Conservation (phyloP, 352 stramenopile genomes). For the Phytophthora tentaculata region DNA sequence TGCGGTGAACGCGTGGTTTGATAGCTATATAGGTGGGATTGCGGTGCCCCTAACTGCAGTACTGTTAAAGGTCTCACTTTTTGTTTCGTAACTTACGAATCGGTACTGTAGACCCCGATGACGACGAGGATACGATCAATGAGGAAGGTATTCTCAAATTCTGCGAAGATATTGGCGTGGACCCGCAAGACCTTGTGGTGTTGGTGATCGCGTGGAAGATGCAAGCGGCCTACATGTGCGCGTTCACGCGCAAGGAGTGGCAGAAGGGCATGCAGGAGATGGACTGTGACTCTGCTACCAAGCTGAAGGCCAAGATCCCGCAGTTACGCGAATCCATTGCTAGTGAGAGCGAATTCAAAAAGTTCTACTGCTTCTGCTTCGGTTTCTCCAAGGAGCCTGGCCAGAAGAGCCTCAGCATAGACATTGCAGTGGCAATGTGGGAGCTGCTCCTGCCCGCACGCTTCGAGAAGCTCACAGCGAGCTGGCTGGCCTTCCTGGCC, state of each 20-base stretch:
- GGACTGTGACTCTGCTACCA: constrained; percentile 67
- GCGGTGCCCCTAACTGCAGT: neutral
- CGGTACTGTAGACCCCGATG: constrained; percentile 38
- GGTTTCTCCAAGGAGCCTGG: constrained; percentile 88
- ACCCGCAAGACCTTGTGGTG: constrained; percentile 81
- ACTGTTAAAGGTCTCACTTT: neutral
- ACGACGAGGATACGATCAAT: constrained; percentile 69
- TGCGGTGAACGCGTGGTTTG: constrained; percentile 66
- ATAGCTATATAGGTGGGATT: constrained; percentile 60
- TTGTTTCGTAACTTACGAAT: too few relatives aligned
- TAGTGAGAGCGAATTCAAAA: constrained; percentile 69
- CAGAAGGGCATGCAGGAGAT: constrained; percentile 79
- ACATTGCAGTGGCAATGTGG: constrained; percentile 89
- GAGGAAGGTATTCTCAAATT: constrained; percentile 85
- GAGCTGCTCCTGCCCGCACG: constrained; percentile 72
- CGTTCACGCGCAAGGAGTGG: constrained; percentile 88
- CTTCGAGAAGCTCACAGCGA: constrained; percentile 68
- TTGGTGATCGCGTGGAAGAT: constrained; percentile 91
- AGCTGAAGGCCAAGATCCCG: constrained; percentile 66
- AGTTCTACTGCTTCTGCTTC: constrained; percentile 91
- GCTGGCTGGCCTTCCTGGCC: constrained; percentile 82
- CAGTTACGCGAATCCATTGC: constrained; percentile 63
- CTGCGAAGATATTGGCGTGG: constrained; percentile 78
- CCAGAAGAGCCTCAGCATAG: constrained; percentile 88
- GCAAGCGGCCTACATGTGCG: constrained; percentile 86